Conservation (phyloP, 306 rosid genomes). For the Purshia tridentata region DNA sequence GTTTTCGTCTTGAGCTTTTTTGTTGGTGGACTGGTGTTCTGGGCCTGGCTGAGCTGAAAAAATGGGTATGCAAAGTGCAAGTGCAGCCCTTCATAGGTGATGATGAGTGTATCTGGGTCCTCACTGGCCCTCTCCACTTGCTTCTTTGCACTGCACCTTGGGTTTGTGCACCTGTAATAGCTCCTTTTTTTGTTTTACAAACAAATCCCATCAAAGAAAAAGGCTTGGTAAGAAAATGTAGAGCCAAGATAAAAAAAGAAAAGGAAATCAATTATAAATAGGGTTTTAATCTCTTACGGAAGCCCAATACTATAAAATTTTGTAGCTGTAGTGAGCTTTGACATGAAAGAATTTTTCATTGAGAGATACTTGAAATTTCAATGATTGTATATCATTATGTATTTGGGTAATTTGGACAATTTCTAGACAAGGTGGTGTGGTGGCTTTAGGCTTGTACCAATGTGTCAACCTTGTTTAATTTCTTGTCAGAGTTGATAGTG, state of each 20-base stretch:
- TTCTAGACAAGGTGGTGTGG: too few species aligned
- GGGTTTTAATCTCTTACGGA: too few species aligned
- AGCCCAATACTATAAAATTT: too few species aligned
- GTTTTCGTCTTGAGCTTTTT: conserved; percentile 54
- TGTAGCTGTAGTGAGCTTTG: too few species aligned
- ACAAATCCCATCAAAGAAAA: not conserved
- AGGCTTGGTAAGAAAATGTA: not conserved
- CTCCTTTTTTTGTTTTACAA: conserved; percentile 49
- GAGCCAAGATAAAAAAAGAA: not conserved
- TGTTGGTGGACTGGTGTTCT: conserved; percentile 31
- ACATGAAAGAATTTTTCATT: too few species aligned
- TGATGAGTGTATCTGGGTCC: conserved; percentile 71
- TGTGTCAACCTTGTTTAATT: not conserved
- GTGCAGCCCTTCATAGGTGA: conserved; percentile 93
- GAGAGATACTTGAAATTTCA: not conserved
- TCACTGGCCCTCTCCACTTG: conserved; percentile 84
- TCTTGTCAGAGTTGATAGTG: not conserved
- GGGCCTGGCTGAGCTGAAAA: conserved; percentile 40
- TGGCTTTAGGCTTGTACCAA: not conserved
- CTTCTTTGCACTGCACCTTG: conserved; percentile 89
- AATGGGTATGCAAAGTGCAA: conserved; percentile 80
- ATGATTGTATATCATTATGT: not conserved
- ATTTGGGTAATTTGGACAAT: too few species aligned
- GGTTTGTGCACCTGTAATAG: conserved; percentile 85
- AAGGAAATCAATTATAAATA: not conserved